A percentile compares a stretch with the other conserved stretches of the same genome.
phyloP scores from a whole-genome alignment of 2,329 filamentous ascomycete genomes.

The Penicillium verrucosum region DNA sequence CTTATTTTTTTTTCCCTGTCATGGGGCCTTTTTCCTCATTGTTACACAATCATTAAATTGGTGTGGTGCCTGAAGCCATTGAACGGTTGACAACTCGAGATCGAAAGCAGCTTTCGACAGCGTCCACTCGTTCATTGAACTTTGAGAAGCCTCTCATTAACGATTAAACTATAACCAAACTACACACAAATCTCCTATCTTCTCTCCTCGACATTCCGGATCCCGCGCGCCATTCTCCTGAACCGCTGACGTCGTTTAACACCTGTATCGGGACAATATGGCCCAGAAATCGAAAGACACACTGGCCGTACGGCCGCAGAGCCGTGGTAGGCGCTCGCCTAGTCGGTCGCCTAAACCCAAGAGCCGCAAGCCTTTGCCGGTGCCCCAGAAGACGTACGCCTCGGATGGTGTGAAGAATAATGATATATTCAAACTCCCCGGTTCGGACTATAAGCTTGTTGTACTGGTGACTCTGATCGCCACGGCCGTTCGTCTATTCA shows the following conservation, averaged over 20 bases:
- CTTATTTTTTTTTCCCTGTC: slow-evolving; percentile 27
- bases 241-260: slow-evolving; percentile 9
- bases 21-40: slow-evolving; percentile 35
- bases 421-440: slow-evolving; percentile 83
- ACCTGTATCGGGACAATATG: slow-evolving; percentile 23
- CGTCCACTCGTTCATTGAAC: slow-evolving; percentile 5
- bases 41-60: slow-evolving; percentile 38
- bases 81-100: slow-evolving; percentile 17
- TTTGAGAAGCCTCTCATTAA: neutral
- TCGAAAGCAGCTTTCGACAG: slow-evolving; percentile 12
- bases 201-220: slow-evolving; percentile 5
- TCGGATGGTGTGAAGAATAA: slow-evolving; percentile 68
- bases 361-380: slow-evolving; percentile 33
- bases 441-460: slow-evolving; percentile 77
- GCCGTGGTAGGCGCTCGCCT: slow-evolving; percentile 35
- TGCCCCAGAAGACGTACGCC: slow-evolving; percentile 41
- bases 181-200: slow-evolving; percentile 1
- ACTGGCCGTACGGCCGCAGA: slow-evolving; percentile 36
- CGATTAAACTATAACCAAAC: neutral
- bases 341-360: slow-evolving; percentile 42
- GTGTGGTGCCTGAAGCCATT: slow-evolving; percentile 15
- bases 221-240: slow-evolving; percentile 5
- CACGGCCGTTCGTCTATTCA: slow-evolving; percentile 79
- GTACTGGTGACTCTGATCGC: slow-evolving; percentile 70
- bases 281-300: slow-evolving; percentile 34